These are phyloP conservation scores for Talaromyces sp. DNA, from an alignment of 2,329 filamentous ascomycete species.

Conservation along the genomic window DNA sequence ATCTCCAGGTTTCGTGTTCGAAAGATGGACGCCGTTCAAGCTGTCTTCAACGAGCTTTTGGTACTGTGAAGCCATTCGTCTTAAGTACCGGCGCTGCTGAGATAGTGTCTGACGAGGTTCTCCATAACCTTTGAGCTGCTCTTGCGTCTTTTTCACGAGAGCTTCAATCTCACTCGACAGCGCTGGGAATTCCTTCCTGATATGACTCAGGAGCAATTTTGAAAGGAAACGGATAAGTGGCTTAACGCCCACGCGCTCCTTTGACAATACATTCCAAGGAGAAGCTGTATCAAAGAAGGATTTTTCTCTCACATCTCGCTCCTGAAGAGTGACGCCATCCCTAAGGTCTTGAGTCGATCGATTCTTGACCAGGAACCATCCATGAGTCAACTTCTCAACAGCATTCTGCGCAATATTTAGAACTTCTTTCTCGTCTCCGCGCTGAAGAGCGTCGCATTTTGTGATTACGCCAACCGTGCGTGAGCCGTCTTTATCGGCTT, in stretches of 20 bases:
- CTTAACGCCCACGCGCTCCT: slow-evolving; percentile 22
- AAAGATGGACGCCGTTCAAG: slow-evolving; percentile 20
- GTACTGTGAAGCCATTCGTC: slow-evolving; percentile 17
- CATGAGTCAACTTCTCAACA: slow-evolving; percentile 11
- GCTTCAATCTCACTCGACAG: slow-evolving; percentile 12
- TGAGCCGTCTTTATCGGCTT: slow-evolving; percentile 29
- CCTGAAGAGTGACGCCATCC: slow-evolving; percentile 27
- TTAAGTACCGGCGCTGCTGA: slow-evolving; percentile 23
- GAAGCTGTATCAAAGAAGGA: slow-evolving; percentile 18
- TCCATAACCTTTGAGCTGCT: slow-evolving; percentile 18
- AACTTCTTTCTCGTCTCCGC: slow-evolving; percentile 27
- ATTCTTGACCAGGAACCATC: slow-evolving; percentile 14
- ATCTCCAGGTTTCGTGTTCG: slow-evolving; percentile 16
- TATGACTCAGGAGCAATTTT: slow-evolving; percentile 13
- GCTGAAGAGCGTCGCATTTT: slow-evolving; percentile 33
- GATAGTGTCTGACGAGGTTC: slow-evolving; percentile 19
- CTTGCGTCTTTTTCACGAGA: neutral
- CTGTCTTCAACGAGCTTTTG: slow-evolving; percentile 20
- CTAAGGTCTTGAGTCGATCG: slow-evolving; percentile 13
- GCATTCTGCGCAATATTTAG: slow-evolving; percentile 20
- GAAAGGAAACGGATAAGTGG: slow-evolving; percentile 22
- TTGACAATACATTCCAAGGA: slow-evolving; percentile 22
- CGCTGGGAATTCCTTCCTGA: slow-evolving; percentile 12
- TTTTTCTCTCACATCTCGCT: slow-evolving; percentile 15
- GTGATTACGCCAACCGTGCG: slow-evolving; percentile 39